Conservation (phyloP, 2,329 filamentous ascomycete genomes). For the Penicillium griseofulvum region DNA sequence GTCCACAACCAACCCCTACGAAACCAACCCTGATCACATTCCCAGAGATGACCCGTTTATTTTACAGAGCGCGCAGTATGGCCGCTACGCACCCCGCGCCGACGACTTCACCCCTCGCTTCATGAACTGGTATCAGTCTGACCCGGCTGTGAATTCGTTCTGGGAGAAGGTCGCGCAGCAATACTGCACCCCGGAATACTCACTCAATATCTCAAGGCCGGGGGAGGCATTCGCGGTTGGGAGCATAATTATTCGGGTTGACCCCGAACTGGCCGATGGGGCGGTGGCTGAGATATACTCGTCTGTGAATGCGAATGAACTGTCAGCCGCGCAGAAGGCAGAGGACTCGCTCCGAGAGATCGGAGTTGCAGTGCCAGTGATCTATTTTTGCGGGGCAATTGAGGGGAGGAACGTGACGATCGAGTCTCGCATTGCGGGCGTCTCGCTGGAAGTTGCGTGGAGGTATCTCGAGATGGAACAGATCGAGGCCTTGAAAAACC, state of each 20-base stretch:
- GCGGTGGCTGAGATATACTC: conserved; percentile 32
- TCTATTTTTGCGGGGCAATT: conserved; percentile 39
- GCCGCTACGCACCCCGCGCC: conserved; percentile 33
- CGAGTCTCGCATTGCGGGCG: conserved; percentile 41
- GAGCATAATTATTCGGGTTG: conserved; percentile 39
- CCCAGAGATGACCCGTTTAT: conserved; percentile 36
- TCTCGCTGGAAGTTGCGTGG: conserved; percentile 41
- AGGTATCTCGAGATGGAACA: conserved; percentile 35
- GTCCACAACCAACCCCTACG: conserved; percentile 32
- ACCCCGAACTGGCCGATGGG: conserved; percentile 28
- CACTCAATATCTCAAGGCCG: conserved; percentile 28
- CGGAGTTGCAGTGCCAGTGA: conserved; percentile 34
- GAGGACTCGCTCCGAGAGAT: conserved; percentile 34
- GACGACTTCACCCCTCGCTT: conserved; percentile 39
- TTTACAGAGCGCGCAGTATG: conserved; percentile 32
- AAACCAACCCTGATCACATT: conserved; percentile 32
- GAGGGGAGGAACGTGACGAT: conserved; percentile 41
- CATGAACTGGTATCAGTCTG: conserved; percentile 33
- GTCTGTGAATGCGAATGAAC: conserved; percentile 39
- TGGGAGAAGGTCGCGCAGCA: conserved; percentile 37
- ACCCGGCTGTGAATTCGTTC: conserved; percentile 31
- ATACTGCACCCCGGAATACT: conserved; percentile 33
- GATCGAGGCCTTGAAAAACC: conserved; percentile 34
- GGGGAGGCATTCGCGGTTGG: conserved; percentile 38
- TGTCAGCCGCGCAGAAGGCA: conserved; percentile 35